Conservation (phyloP, 768 basidiomycete genomes). For the Russula sp. region DNA sequence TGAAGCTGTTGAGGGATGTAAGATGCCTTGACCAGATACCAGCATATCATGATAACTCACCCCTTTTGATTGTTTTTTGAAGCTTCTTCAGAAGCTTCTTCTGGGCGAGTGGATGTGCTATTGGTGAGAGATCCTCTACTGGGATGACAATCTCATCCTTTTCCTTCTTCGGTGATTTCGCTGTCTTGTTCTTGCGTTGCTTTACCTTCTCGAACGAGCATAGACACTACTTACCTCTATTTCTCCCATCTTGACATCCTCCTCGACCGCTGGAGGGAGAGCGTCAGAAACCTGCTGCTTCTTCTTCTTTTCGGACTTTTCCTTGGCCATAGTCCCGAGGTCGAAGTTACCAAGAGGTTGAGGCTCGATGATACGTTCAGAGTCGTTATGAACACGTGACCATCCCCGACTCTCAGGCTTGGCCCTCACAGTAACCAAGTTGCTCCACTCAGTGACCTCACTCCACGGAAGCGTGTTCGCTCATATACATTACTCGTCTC, state of each 20-base stretch:
- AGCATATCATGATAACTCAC: conserved; percentile 34
- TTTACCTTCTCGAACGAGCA: conserved; percentile 8
- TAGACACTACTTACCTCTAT: conserved; percentile 32
- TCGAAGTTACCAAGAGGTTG: neutral
- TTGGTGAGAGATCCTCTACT: conserved; percentile 82
- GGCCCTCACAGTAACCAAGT: no score
- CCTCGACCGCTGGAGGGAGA: conserved; percentile 37
- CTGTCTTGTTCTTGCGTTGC: conserved; percentile 12
- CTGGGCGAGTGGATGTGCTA: conserved; percentile 89
- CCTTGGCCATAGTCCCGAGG: conserved; percentile 47
- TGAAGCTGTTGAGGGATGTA: conserved; percentile 52
- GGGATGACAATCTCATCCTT: conserved; percentile 66
- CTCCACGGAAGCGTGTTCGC: neutral
- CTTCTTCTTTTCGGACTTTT: conserved; percentile 71
- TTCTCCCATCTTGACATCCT: conserved; percentile 46
- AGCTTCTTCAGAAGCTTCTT: conserved; percentile 93
- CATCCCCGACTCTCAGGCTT: neutral
- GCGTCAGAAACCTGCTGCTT: conserved; percentile 37
- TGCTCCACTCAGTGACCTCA: neutral
- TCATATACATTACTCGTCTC: neutral
- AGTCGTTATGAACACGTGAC: conserved; percentile 1
- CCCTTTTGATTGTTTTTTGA: conserved; percentile 92
- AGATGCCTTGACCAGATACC: neutral
- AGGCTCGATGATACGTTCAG: neutral
- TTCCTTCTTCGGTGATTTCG: conserved; percentile 29